Conservation (phyloP, 2,329 filamentous ascomycete species). For the Parastagonospora nodorum region DNA sequence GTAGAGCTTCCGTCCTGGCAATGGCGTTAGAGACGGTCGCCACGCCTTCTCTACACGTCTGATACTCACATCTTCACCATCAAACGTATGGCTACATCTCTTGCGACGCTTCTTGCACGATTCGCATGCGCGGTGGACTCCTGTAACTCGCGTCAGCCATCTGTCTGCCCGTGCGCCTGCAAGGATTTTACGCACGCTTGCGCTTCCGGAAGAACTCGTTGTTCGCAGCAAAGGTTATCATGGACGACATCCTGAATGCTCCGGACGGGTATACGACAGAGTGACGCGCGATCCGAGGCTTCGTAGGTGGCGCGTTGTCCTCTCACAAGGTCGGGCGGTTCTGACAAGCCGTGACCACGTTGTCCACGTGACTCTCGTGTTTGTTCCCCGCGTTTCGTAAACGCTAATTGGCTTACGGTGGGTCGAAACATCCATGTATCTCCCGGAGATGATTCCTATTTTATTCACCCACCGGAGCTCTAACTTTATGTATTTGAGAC, state of each 20-base stretch:
- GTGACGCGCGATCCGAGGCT: constrained; percentile 12
- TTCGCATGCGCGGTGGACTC: constrained; percentile 51
- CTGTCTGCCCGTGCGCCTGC: constrained; percentile 15
- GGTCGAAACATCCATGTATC: neutral
- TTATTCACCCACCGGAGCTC: neutral
- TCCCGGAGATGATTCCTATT: neutral
- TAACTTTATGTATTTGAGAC: too few relatives aligned
- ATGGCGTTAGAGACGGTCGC: constrained; percentile 5
- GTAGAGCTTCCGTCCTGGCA: constrained; percentile 41
- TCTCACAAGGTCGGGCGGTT: constrained; percentile 26
- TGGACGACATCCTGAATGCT: constrained; percentile 43
- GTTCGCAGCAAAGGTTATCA: constrained; percentile 53
- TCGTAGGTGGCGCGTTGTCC: constrained; percentile 20
- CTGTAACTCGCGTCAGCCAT: constrained; percentile 33
- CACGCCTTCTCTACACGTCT: constrained; percentile 1
- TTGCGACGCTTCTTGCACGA: constrained; percentile 49
- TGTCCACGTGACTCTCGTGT: constrained; percentile 25
- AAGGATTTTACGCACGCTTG: constrained; percentile 40
- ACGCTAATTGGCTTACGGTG: constrained; percentile 2
- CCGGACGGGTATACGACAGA: constrained; percentile 8
- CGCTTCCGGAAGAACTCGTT: constrained; percentile 52
- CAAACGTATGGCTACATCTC: constrained; percentile 48
- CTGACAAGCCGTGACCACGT: constrained; percentile 17
- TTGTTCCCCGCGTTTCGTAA: constrained; percentile 30
- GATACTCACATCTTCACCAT: constrained; percentile 33